Evolutionary conservation across 257 asterid genomes (phyloP).

Genomic region (Scutellaria minor): DNA sequence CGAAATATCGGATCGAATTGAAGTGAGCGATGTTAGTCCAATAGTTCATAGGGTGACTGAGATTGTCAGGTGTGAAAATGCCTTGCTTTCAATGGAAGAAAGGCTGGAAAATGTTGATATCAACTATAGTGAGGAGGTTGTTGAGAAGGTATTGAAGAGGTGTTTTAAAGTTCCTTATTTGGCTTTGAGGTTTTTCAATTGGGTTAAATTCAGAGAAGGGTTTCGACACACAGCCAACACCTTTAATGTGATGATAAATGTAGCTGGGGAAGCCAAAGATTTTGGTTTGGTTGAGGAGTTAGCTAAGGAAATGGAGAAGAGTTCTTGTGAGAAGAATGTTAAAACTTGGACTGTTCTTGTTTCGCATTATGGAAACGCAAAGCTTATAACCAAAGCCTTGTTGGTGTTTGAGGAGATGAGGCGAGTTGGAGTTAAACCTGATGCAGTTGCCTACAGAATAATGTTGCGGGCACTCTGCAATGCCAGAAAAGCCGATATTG

Average conservation of each 20-base stretch:
- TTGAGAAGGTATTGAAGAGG: constrained; percentile 77
- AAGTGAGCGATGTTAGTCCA: constrained; percentile 58
- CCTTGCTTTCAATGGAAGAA: constrained; percentile 59
- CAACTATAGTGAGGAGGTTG: constrained; percentile 56
- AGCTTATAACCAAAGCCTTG: constrained; percentile 63
- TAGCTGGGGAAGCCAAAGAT: constrained; percentile 69
- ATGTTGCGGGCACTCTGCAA: constrained; percentile 65
- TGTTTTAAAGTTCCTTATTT: constrained; percentile 80
- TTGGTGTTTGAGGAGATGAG: constrained; percentile 71
- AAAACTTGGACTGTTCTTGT: constrained; percentile 82
- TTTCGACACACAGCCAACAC: constrained; percentile 59
- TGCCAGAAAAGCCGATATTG: constrained; percentile 62
- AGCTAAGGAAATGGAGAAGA: constrained; percentile 65
- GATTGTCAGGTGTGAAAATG: constrained; percentile 59
- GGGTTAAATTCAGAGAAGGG: constrained; percentile 60
- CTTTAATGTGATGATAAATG: constrained; percentile 59
- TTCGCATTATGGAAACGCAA: constrained; percentile 62
- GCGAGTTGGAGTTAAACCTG: constrained; percentile 64
- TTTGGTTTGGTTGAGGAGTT: constrained; percentile 60
- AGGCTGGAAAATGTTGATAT: constrained; percentile 54
- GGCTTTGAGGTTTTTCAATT: constrained; percentile 78
- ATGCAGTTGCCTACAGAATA: constrained; percentile 51
- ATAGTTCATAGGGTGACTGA: constrained; percentile 67
- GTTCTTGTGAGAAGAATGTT: constrained; percentile 51
- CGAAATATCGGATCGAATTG: constrained; percentile 29